A percentile compares a stretch with the other conserved stretches of the same genome.
Conservation (phyloP, 495 filamentous ascomycete species). For the Aspergillus taichungensis region DNA sequence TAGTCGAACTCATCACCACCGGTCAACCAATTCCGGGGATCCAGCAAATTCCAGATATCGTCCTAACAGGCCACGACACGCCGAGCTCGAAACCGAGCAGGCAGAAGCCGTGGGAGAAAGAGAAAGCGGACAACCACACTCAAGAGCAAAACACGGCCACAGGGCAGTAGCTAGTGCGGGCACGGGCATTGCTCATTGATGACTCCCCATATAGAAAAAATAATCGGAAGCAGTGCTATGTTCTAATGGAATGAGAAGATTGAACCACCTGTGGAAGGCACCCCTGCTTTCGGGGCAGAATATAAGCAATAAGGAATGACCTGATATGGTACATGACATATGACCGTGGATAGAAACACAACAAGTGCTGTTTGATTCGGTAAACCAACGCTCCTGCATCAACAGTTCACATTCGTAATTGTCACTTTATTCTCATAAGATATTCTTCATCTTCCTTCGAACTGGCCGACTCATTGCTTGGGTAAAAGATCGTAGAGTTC, state of each 20-base stretch:
- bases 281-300: too few species aligned
- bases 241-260: too few species aligned
- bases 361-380: slow-evolving; percentile 8
- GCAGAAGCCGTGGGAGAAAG: slow-evolving; percentile 76
- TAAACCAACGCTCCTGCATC: slow-evolving; percentile 16
- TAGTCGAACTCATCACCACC: slow-evolving; percentile 78
- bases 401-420: slow-evolving; percentile 11
- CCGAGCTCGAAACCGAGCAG: slow-evolving; percentile 45
- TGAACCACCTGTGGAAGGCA: too few species aligned
- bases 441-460: slow-evolving; percentile 14
- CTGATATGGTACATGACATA: slow-evolving; percentile 6
- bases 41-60: slow-evolving; percentile 75
- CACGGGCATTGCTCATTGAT: too few species aligned
- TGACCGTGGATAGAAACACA: slow-evolving; percentile 3
- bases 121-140: slow-evolving; percentile 8
- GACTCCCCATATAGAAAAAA: too few species aligned
- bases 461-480: slow-evolving; percentile 7
- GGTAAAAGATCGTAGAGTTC: too few species aligned
- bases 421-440: slow-evolving; percentile 14
- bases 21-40: slow-evolving; percentile 85
- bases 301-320: slow-evolving; percentile 3
- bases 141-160: too few species aligned
- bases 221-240: too few species aligned
- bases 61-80: slow-evolving; percentile 55
- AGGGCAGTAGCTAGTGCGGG: too few species aligned